These are phyloP conservation scores for Plasmodium inui DNA, from an alignment of 169 alveolate species.

Conservation along the genomic window DNA sequence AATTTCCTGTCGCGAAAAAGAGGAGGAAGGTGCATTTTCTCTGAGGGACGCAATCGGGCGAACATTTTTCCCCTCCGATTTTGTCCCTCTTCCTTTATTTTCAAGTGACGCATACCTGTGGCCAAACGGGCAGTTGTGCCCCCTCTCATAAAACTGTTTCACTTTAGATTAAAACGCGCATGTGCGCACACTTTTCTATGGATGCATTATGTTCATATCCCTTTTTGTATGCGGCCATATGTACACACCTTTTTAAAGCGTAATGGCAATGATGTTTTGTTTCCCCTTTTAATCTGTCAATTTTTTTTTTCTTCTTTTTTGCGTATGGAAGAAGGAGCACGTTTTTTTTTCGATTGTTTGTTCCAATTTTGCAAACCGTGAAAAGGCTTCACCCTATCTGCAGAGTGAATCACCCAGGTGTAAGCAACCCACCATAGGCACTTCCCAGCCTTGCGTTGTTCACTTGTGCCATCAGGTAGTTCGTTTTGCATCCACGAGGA, in stretches of 20 bases:
- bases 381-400: background rate
- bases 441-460: background rate
- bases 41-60: constrained; percentile 12
- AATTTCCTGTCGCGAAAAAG: background rate
- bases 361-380: background rate
- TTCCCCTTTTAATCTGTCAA: background rate
- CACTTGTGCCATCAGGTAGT: background rate
- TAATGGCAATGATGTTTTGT: background rate
- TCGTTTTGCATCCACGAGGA: background rate
- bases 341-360: too few species aligned
- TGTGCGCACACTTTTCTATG: background rate
- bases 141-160: background rate
- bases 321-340: too few species aligned
- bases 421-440: background rate
- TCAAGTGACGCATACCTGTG: background rate
- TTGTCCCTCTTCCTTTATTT: background rate
- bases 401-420: background rate
- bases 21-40: background rate
- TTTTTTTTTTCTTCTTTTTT: background rate
- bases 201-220: background rate
- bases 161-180: background rate
- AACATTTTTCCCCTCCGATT: background rate
- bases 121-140: background rate
- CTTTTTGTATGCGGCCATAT: background rate
- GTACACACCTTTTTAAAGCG: background rate